Conservation (phyloP, 495 filamentous ascomycete species). For the Tuber umbilicatum region DNA sequence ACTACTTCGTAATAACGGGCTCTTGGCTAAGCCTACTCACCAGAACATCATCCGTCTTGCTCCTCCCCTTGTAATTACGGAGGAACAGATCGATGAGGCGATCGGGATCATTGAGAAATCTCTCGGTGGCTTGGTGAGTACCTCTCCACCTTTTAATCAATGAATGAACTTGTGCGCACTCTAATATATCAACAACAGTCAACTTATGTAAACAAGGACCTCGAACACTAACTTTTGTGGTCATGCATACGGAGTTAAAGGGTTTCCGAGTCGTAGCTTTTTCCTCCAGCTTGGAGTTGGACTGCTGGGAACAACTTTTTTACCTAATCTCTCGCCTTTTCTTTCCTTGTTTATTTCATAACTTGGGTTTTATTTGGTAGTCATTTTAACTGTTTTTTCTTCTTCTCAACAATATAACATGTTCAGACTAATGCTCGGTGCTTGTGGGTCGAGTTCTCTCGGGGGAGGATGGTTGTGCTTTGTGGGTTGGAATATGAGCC, state of each 20-base stretch:
- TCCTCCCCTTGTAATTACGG: constrained; percentile 77
- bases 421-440: background rate
- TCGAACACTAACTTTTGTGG: background rate
- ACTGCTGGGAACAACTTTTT: background rate
- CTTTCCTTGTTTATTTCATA: background rate
- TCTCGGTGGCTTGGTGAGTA: constrained; percentile 52
- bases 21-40: constrained; percentile 97
- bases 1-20: constrained; percentile 88
- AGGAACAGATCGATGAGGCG: constrained; percentile 73
- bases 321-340: background rate
- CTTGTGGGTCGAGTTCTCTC: background rate
- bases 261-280: background rate
- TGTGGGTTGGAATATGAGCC: background rate
- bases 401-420: background rate
- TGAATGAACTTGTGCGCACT: background rate
- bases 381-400: background rate
- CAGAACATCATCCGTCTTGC: constrained; percentile 96
- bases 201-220: background rate
- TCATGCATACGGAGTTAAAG: background rate
- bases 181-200: background rate
- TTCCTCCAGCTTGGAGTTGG: background rate
- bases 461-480: background rate
- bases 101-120: constrained; percentile 69
- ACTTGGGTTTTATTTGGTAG: background rate
- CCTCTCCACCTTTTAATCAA: background rate